Evolutionary conservation across 2,329 filamentous ascomycete species (phyloP).

Genomic region (Scytalidium lignicola): DNA sequence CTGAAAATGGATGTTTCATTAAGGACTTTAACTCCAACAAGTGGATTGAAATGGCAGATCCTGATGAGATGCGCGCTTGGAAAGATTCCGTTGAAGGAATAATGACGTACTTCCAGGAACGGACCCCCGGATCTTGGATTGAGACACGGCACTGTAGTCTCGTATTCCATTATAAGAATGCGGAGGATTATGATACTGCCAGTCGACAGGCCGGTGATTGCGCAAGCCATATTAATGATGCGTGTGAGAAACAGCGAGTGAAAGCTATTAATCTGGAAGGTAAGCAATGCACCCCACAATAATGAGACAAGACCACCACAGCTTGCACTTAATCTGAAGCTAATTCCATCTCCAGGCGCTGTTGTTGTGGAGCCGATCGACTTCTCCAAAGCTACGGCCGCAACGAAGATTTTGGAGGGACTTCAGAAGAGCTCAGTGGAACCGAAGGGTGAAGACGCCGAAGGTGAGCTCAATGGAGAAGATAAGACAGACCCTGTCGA

Average conservation of each 20-base stretch:
- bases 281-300: slow-evolving; percentile 6
- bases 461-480: not conserved
- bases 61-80: slow-evolving; percentile 67
- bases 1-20: slow-evolving; percentile 91
- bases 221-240: slow-evolving; percentile 91
- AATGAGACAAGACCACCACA: slow-evolving; percentile 3
- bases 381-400: slow-evolving; percentile 84
- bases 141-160: slow-evolving; percentile 90
- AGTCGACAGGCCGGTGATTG: slow-evolving; percentile 81
- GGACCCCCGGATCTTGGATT: slow-evolving; percentile 80
- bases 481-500: slow-evolving; percentile 48
- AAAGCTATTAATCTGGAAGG: slow-evolving; percentile 75
- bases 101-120: slow-evolving; percentile 83
- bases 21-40: slow-evolving; percentile 61
- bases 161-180: slow-evolving; percentile 83
- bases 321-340: not conserved
- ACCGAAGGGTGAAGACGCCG: slow-evolving; percentile 21
- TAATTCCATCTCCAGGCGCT: slow-evolving; percentile 38
- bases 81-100: slow-evolving; percentile 79
- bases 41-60: slow-evolving; percentile 77
- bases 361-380: slow-evolving; percentile 81
- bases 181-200: slow-evolving; percentile 71
- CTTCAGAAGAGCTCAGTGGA: slow-evolving; percentile 37
- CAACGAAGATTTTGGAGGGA: slow-evolving; percentile 64
- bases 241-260: slow-evolving; percentile 76